phyloP scores from a whole-genome alignment of 371 early-diverging fungal species.

The Mucor plumbeus region DNA sequence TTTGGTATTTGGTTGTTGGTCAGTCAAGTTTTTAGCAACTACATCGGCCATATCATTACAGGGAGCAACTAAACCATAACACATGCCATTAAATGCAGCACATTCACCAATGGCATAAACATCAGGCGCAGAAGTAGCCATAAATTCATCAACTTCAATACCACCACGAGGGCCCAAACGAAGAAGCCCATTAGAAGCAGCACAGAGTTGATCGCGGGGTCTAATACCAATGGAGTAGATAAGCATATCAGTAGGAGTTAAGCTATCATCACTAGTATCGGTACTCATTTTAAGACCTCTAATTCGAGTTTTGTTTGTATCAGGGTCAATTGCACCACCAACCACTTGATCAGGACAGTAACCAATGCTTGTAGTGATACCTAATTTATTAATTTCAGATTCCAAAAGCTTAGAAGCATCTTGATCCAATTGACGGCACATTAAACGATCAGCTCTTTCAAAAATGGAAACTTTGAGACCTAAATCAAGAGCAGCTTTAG shows the following conservation, averaged over 20 bases:
- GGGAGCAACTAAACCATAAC: slow-evolving; percentile 70
- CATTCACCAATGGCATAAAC: slow-evolving; percentile 74
- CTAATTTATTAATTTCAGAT: slow-evolving; percentile 59
- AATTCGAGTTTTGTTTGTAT: slow-evolving; percentile 1
- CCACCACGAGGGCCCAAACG: slow-evolving; percentile 58
- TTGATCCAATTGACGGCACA: slow-evolving; percentile 64
- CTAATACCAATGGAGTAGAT: slow-evolving; percentile 65
- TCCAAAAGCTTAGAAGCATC: slow-evolving; percentile 57
- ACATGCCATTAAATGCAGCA: slow-evolving; percentile 52
- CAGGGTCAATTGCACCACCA: slow-evolving; percentile 22
- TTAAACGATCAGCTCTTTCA: slow-evolving; percentile 57
- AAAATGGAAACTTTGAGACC: slow-evolving; percentile 56
- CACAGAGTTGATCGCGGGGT: slow-evolving; percentile 61
- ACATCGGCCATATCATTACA: slow-evolving; percentile 76
- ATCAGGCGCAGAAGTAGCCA: slow-evolving; percentile 52
- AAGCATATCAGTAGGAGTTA: slow-evolving; percentile 56
- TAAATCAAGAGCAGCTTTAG: slow-evolving; percentile 65
- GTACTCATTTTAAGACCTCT: slow-evolving; percentile 22
- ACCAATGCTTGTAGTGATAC: slow-evolving; percentile 43
- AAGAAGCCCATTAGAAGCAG: slow-evolving; percentile 38
- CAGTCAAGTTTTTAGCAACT: slow-evolving; percentile 61
- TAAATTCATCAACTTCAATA: slow-evolving; percentile 53
- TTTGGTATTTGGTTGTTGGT: slow-evolving; percentile 18
- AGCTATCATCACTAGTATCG: slow-evolving; percentile 20
- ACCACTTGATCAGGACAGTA: slow-evolving; percentile 43